A percentile compares a stretch with the other conserved stretches of the same genome.
phyloP scores from a whole-genome alignment of 1,139 yeast species.

The Kodamaea sp. region DNA sequence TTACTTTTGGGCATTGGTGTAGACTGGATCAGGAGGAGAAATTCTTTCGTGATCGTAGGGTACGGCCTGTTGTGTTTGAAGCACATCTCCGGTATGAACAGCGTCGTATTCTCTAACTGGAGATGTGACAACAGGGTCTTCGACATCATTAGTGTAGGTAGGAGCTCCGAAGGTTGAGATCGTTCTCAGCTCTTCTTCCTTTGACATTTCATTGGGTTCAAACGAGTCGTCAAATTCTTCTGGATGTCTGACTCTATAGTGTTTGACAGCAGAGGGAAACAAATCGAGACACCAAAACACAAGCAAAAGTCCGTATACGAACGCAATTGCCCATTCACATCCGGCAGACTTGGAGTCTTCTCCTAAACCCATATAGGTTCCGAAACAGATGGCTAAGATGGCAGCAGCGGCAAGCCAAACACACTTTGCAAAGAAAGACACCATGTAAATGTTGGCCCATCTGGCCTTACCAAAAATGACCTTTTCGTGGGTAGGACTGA shows the following conservation, averaged over 20 bases:
- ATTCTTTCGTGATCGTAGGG: too few relatives aligned
- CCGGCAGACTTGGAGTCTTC: slow-evolving; percentile 50
- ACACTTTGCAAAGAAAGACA: slow-evolving; percentile 55
- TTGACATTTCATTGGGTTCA: slow-evolving; percentile 1
- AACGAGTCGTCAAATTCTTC: slow-evolving; percentile 10
- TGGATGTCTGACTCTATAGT: slow-evolving; percentile 19
- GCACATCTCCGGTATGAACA: background rate
- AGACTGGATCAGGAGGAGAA: too few relatives aligned
- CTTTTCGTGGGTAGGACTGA: slow-evolving; percentile 43
- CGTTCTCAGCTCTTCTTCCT: slow-evolving; percentile 8
- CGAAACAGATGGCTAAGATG: slow-evolving; percentile 71
- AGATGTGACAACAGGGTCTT: slow-evolving; percentile 2
- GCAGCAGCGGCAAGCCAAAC: slow-evolving; percentile 73
- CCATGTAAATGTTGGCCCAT: slow-evolving; percentile 46
- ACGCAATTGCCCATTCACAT: slow-evolving; percentile 84
- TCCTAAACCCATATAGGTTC: slow-evolving; percentile 41
- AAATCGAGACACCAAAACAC: slow-evolving; percentile 70
- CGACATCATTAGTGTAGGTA: slow-evolving; percentile 4
- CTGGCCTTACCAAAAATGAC: slow-evolving; percentile 41
- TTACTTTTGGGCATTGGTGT: too few relatives aligned
- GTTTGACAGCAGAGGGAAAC: slow-evolving; percentile 55
- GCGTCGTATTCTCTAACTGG: slow-evolving; percentile 9
- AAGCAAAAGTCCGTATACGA: slow-evolving; percentile 76
- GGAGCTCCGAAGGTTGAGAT: slow-evolving; percentile 12
- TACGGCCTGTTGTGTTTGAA: too few relatives aligned